Conservation (phyloP, 1,284 basidiomycete genomes). For the Mycena citricolor region DNA sequence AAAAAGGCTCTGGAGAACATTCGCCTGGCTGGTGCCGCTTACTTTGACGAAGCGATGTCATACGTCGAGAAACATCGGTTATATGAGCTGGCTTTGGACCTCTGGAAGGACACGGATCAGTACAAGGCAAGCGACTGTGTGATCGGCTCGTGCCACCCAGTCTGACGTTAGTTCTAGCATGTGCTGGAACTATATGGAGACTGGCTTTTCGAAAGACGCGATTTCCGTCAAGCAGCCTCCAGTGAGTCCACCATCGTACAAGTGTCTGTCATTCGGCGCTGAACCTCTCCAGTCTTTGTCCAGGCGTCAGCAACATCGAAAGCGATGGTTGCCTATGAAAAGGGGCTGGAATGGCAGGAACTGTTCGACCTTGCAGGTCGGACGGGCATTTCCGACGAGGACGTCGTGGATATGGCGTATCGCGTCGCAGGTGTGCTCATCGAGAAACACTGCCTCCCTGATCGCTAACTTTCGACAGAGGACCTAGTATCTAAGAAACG, state of each 20-base stretch:
- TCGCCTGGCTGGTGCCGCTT: constrained; percentile 63
- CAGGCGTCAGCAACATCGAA: constrained; percentile 64
- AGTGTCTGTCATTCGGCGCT: not conserved
- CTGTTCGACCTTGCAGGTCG: constrained; percentile 78
- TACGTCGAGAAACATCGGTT: constrained; percentile 84
- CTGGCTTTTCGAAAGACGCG: constrained; percentile 82
- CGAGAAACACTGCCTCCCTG: not conserved
- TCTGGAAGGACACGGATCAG: constrained; percentile 68
- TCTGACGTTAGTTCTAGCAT: constrained; percentile 28
- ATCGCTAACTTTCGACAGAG: constrained; percentile 46
- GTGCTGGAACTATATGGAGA: constrained; percentile 85
- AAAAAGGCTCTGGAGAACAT: constrained; percentile 79
- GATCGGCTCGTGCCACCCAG: constrained; percentile 3
- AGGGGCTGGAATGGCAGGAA: constrained; percentile 86
- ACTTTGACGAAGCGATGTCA: constrained; percentile 77
- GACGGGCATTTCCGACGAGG: constrained; percentile 45
- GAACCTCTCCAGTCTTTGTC: constrained; percentile 58
- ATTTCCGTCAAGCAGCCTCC: constrained; percentile 82
- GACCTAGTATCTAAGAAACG: constrained; percentile 80
- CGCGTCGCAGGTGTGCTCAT: constrained; percentile 66
- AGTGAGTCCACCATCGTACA: constrained; percentile 43
- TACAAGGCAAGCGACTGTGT: constrained; percentile 51
- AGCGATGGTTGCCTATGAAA: constrained; percentile 85
- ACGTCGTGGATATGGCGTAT: constrained; percentile 64
- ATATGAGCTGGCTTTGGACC: constrained; percentile 69